Evolutionary conservation across 2,329 filamentous ascomycete genomes (phyloP), one percentile per base, ranked within the genome.

Genomic region (Phaeosphaeria sp.): DNA sequence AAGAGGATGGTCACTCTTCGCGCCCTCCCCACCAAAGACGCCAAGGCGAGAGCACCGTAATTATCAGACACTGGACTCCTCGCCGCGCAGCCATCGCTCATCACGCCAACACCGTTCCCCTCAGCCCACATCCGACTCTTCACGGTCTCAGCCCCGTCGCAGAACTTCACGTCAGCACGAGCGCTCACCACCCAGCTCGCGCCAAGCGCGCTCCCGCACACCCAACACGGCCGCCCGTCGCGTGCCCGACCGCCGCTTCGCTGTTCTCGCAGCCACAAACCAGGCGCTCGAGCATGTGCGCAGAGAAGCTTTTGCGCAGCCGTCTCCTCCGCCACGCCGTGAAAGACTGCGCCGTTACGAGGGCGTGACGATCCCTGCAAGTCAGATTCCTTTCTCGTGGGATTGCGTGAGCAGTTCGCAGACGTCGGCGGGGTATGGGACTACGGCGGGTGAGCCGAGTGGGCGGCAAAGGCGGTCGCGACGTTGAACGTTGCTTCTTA

Each of bases 201-300:
- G 70, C 62, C 65, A 63, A 58, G 61, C 69, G 17, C 72, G 66
- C 17, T 72, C 71, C 30, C 64, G 68, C 3, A 73, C 72, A 20
- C 72, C 74, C 11, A 77, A 77, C 59, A 74, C 69, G 13, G 54
- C 69, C 39, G 73, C 66, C 18, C 71, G 66, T 25, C 73, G 74
- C 44, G 62, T 69, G 9, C 74, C 74, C n/a, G 74, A 77, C 43
- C 60, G 73, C 10, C 71, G 74, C n/a, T 77, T 77, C 44, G 74
- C 74, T 25, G 74, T 77, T 1, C 68, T 75, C 17, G 74, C 74
- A 43, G 74, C 74, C 6, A 77, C 74, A 3, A 76, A 76, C 43
- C 69, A 71, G 41, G 74, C 74, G 7, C 68, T 76, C 4, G 74
- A 77, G 46, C 66, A 73, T 18, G 63, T 77, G 2, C 64, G 74